Base-by-base conservation (phyloP, 2,329 filamentous ascomycete species). In the Diaporthe helianthi region DNA sequence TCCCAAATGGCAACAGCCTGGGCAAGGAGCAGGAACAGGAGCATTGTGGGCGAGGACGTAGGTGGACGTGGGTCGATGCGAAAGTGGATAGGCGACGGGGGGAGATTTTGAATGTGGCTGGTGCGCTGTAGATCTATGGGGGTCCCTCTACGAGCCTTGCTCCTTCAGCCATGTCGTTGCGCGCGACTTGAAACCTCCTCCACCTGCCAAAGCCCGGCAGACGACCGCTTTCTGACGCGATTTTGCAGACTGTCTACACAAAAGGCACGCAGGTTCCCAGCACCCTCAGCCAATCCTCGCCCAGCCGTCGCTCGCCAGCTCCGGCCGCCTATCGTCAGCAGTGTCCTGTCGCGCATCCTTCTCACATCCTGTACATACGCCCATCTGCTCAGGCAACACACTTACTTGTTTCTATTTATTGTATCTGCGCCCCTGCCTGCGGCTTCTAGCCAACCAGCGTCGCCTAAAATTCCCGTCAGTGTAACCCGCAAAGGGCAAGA, bases 201-300 rank as follows among this genome's bases (percentile, higher is more conserved):
- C 65, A 64, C 36, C 69, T 65, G 69, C 65, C 51, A 65, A 54
- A 65, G 63, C 47, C 54, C 61, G 67, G 69, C 63, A 73, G 72
- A 73, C 70, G 74, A 74, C 68, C 72, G 69, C 73, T 73, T 73
- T 79, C 79, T 80, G 77, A 80, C 79, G 77, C 78, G 77, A 76
- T 75, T 78, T 72, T 79, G 77, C 79, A 80, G 79, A 76, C 73
- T 74, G 73, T 69, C 74, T 73, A 47, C 41, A 61, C 26, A 76
- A 73, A 73, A 74, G 73, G 71, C 72, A 58, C 70, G 74, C 72
- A 69, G 70, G 60, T 55, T 69, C 65, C 54, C 70, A 74, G 71
- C 71, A 63, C 73, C 67, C 73, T 72, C 69, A 73, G 69, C 75
- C 73, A 76, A 75, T 77, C 75, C 72, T 72, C 66, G n/a, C 66